Base-by-base conservation (phyloP, 2,329 filamentous ascomycete genomes). In the Botryotinia globosa region DNA sequence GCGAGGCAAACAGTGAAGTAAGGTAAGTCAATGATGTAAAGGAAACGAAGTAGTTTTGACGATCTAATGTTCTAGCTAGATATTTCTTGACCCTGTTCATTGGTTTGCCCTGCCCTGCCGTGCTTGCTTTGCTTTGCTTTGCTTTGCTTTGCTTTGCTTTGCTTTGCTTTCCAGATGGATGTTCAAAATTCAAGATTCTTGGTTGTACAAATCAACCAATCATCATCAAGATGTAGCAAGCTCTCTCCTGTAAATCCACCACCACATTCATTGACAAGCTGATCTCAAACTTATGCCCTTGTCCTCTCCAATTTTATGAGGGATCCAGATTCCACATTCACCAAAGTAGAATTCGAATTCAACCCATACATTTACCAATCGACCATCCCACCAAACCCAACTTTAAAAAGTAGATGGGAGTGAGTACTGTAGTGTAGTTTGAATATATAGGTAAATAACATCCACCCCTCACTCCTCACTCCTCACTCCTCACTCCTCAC, bases 1-100 rank as follows among this genome's bases (percentile, higher is more conserved):
- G 68, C 68, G 65, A 65, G 68, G 58, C 68, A 64, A 51, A n/a
- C 68, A 25, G 39, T 65, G 58, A 45, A 18, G n/a, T n/a, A n/a
- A n/a, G n/a, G n/a, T n/a, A n/a, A n/a, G 42, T 44, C 42, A 65
- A 71, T 42, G 51, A 39, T 48, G 58, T 51, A 71, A 71, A 71
- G 68, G 68, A 71, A 34, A 65, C 39, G 56, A 70, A 70, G 44
- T 9, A n/a, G 10, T 48, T 51, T 51, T 22, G 68, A 65, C 58
- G 68, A 69, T 62, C 29, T 44, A 61, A 45, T 45, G 67, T 61
- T 59, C 66, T 56, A 18, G 45, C 51, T 56, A 29, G 45, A 14
- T 51, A 51, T 51, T 67, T 29, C n/a, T 34, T 16, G 42, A 45
- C 44, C 34, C 25, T 66, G 32, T 39, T 66, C 44, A 65, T 66